phyloP scores from a whole-genome alignment of 1,284 basidiomycete genomes.

The Amylostereum areolatum region DNA sequence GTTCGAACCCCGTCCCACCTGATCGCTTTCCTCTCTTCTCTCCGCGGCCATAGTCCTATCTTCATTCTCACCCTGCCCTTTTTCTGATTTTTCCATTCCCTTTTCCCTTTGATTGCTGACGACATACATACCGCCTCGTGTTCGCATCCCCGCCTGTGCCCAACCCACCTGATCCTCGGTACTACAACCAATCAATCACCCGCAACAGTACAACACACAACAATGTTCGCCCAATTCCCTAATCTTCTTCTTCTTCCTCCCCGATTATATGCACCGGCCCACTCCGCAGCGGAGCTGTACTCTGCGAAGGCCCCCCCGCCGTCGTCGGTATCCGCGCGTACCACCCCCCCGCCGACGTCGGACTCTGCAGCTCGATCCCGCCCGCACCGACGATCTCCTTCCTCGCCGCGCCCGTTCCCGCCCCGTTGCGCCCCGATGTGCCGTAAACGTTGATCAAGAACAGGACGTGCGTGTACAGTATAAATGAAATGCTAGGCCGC shows the following conservation, averaged over 20 bases:
- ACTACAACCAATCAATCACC: not conserved
- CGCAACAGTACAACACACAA: slow-evolving; percentile 1
- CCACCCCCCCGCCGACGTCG: slow-evolving; percentile 20
- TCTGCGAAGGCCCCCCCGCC: not conserved
- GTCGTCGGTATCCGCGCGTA: slow-evolving; percentile 16
- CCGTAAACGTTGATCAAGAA: slow-evolving; percentile 53
- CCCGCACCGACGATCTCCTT: slow-evolving; percentile 9
- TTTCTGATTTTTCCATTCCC: too few relatives aligned
- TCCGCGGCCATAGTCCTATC: too few relatives aligned
- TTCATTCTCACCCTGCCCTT: too few relatives aligned
- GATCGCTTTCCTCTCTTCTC: too few relatives aligned
- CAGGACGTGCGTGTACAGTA: slow-evolving; percentile 69
- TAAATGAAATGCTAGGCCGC: slow-evolving; percentile 55
- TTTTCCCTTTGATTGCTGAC: too few relatives aligned
- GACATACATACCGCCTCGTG: too few relatives aligned
- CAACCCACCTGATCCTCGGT: not conserved
- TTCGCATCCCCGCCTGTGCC: too few relatives aligned
- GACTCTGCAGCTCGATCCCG: slow-evolving; percentile 24
- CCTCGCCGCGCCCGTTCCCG: slow-evolving; percentile 10
- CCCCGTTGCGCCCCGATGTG: slow-evolving; percentile 56
- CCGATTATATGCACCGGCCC: slow-evolving; percentile 26
- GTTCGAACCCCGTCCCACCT: too few relatives aligned
- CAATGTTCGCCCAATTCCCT: not conserved
- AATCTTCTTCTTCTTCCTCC: slow-evolving; percentile 22
- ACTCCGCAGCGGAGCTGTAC: slow-evolving; percentile 19